phyloP scores from a whole-genome alignment of 495 filamentous ascomycete species.

The Rostrohypoxylon terebratum region DNA sequence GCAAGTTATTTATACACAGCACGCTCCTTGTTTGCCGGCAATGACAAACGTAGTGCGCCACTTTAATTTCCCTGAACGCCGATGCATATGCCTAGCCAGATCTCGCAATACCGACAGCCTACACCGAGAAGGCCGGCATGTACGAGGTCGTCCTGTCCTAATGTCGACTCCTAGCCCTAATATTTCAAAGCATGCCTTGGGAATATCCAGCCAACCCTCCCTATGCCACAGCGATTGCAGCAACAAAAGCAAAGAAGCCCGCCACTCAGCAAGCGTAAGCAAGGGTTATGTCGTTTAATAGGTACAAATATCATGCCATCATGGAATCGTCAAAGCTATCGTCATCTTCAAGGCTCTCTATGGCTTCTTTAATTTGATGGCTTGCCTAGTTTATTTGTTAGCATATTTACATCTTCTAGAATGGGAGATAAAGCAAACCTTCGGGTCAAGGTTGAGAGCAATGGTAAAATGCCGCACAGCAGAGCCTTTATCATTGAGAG shows the following conservation, averaged over 20 bases:
- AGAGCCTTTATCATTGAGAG: constrained; percentile 76
- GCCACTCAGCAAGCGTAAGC: constrained; percentile 23
- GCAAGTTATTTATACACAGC: constrained; percentile 41
- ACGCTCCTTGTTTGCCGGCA: constrained; percentile 24
- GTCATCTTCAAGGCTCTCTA: constrained; percentile 88
- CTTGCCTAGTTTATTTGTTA: constrained; percentile 72
- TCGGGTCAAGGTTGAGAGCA: constrained; percentile 94
- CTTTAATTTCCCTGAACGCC: constrained; percentile 37
- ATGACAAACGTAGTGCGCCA: constrained; percentile 17
- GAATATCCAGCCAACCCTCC: constrained; percentile 33
- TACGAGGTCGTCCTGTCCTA: constrained; percentile 20
- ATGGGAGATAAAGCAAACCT: constrained; percentile 64
- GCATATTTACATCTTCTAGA: constrained; percentile 1
- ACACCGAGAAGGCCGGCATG: constrained; percentile 16
- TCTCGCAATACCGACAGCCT: constrained; percentile 23
- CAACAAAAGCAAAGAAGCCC: constrained; percentile 22
- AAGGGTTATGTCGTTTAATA: constrained; percentile 22
- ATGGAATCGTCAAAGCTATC: constrained; percentile 79
- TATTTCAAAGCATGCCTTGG: constrained; percentile 24
- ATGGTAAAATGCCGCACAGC: constrained; percentile 94
- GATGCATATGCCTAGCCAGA: constrained; percentile 43
- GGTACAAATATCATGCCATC: constrained; percentile 53
- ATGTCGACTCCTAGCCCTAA: constrained; percentile 16
- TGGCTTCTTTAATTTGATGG: constrained; percentile 90
- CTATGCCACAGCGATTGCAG: constrained; percentile 27